Evolutionary conservation across 2,329 filamentous ascomycete genomes (phyloP).

Genomic region (Fusarium sp.): DNA sequence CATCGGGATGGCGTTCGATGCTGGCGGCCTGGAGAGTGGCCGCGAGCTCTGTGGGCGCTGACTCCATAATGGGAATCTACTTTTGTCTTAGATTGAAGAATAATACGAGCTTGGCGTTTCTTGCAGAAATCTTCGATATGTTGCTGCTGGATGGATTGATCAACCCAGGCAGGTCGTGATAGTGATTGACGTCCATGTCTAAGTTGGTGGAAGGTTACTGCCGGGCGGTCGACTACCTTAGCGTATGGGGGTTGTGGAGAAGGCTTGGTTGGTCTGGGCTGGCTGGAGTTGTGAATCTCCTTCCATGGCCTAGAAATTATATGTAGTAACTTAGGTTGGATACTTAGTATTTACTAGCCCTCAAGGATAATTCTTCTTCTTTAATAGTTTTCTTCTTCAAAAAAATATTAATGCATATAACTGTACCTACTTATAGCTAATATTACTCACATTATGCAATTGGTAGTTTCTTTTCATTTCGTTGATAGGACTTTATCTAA

Average conservation of each 20-base stretch:
- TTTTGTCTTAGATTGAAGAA: background rate
- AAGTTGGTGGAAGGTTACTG: slow-evolving; percentile 42
- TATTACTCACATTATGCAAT: too few relatives aligned
- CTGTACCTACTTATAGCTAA: too few relatives aligned
- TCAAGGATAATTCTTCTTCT: too few relatives aligned
- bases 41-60: slow-evolving; percentile 76
- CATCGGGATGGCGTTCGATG: slow-evolving; percentile 79
- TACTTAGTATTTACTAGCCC: too few relatives aligned
- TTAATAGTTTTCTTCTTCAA: too few relatives aligned
- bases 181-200: slow-evolving; percentile 39
- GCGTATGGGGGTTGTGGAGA: slow-evolving; percentile 9
- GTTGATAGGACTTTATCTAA: too few relatives aligned
- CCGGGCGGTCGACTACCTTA: slow-evolving; percentile 51
- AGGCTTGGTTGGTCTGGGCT: slow-evolving; percentile 4
- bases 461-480: too few relatives aligned
- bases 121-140: background rate
- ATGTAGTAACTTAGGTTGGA: too few relatives aligned
- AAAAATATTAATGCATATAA: too few relatives aligned
- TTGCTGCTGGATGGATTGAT: too few relatives aligned
- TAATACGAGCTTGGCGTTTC: background rate
- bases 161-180: background rate
- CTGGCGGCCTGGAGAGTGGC: slow-evolving; percentile 85
- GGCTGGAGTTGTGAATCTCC: background rate
- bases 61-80: slow-evolving; percentile 59
- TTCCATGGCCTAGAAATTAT: too few relatives aligned